These are phyloP conservation scores for Biancaea sappan DNA, from an alignment of 306 rosid genomes.

Conservation along the genomic window DNA sequence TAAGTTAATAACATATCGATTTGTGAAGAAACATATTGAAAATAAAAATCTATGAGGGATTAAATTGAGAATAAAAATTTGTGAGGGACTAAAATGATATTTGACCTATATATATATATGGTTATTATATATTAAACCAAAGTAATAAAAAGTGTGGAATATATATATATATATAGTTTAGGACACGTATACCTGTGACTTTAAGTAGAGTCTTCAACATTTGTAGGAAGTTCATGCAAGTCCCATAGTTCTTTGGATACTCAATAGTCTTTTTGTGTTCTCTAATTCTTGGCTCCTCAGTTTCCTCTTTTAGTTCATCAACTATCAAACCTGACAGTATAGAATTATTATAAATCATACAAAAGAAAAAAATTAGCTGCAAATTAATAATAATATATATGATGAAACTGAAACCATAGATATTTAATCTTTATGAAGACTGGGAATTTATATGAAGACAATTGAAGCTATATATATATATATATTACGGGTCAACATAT, in stretches of 20 bases:
- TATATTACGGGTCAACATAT: neutral
- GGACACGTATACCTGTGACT: conserved; percentile 34
- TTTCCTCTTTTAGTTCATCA: conserved; percentile 38
- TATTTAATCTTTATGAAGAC: too few relatives aligned
- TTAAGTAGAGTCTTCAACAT: conserved; percentile 20
- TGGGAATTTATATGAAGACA: neutral
- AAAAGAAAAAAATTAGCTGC: neutral
- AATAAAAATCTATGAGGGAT: too few relatives aligned
- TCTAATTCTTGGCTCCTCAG: neutral
- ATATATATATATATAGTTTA: neutral
- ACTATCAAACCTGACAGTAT: conserved; percentile 40
- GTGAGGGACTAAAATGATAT: too few relatives aligned
- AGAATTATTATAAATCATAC: neutral
- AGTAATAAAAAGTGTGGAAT: too few relatives aligned
- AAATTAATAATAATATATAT: too few relatives aligned
- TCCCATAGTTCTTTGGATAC: conserved; percentile 42
- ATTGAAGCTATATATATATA: neutral
- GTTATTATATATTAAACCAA: too few relatives aligned
- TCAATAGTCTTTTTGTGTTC: neutral
- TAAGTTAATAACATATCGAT: too few relatives aligned
- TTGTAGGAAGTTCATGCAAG: conserved; percentile 34
- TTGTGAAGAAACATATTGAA: too few relatives aligned
- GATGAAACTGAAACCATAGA: too few relatives aligned
- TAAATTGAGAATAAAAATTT: too few relatives aligned
- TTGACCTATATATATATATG: too few relatives aligned